These are phyloP conservation scores for Suhomyces panamericanus DNA, from an alignment of 1,139 yeast species.

Conservation along the genomic window DNA sequence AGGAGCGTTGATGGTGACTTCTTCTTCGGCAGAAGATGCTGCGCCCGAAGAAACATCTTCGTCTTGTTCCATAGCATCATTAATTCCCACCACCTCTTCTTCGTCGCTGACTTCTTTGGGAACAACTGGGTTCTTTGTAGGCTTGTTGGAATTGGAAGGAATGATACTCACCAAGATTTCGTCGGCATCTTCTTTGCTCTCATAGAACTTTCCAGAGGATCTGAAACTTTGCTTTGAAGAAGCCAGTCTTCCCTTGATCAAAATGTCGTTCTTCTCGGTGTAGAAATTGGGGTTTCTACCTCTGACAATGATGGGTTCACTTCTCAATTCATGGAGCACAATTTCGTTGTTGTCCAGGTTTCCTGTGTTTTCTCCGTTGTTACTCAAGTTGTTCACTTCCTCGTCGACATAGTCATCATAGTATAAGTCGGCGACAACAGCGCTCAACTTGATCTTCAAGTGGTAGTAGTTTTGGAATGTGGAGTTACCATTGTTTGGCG, in stretches of 20 bases:
- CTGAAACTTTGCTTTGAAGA: conserved; percentile 17
- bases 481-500: conserved; percentile 63
- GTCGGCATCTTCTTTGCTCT: conserved; percentile 13
- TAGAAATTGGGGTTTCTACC: conserved; percentile 69
- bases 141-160: neutral
- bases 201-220: conserved; percentile 5
- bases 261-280: conserved; percentile 53
- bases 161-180: conserved; percentile 1
- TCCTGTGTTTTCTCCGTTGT: conserved; percentile 9
- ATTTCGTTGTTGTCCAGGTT: conserved; percentile 35
- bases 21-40: conserved; percentile 11
- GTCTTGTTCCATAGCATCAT: conserved; percentile 11
- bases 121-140: neutral
- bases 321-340: conserved; percentile 33
- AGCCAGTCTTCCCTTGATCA: conserved; percentile 27
- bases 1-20: neutral
- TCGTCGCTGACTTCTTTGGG: neutral
- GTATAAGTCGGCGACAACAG: conserved; percentile 46
- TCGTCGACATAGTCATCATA: conserved; percentile 44
- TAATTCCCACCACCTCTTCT: conserved; percentile 1
- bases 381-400: conserved; percentile 18
- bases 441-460: conserved; percentile 46
- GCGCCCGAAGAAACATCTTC: conserved; percentile 9
- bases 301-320: conserved; percentile 59
- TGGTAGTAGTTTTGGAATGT: conserved; percentile 59